Evolutionary conservation across 169 alveolate genomes (phyloP), one percentile per base, ranked within the genome.

Genomic region (Prorocentrum cordatum): DNA sequence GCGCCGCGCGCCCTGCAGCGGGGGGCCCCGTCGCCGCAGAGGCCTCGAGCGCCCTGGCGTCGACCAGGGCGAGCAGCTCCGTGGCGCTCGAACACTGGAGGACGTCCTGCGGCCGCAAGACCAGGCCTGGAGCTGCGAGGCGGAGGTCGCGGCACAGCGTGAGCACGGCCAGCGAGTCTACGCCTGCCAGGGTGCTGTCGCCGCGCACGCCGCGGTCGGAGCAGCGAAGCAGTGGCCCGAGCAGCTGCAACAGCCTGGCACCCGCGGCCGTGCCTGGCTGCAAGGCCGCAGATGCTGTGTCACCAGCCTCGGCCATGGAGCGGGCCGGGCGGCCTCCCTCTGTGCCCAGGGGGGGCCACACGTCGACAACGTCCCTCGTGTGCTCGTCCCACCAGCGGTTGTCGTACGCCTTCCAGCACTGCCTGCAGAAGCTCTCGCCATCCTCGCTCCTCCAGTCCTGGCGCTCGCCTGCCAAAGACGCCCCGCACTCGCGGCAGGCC

Each of bases 131-230:
- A 1, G 22, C 33, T 4, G 88, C 88, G n/a, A 77, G 18, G 64
- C 88, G 88, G 9, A 77, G 75, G 27, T 77, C 75, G 29, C 88
- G 88, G 70, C 88, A 77, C 18, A 77, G 75, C 31, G 88, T 77
- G 36, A 77, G 61, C 33, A 77, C 88, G 0, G 88, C 88, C 64
- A 77, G 24, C 6, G 75, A 59, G 50, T 77, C 88, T 16, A 77
- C 24, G 14, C 88, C 88, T 0, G 64, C 12, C 18, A 77, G 62
- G 59, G 75, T 45, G 18, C 29, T 22, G 6, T 67, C 58, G 58
- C 18, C 22, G 38, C 29, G 38, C 14, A 59, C 38, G 29, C 29
- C 29, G n/a, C n/a, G n/a, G n/a, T n/a, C n/a, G n/a, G n/a, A n/a
- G 24, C 68, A 14, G 10, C 24, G 66, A 14, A 59, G n/a, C 38